A percentile compares a stretch with the other conserved stretches of the same genome.
Conservation (phyloP, 257 asterid species). For the Nicotiana obtusifolia region DNA sequence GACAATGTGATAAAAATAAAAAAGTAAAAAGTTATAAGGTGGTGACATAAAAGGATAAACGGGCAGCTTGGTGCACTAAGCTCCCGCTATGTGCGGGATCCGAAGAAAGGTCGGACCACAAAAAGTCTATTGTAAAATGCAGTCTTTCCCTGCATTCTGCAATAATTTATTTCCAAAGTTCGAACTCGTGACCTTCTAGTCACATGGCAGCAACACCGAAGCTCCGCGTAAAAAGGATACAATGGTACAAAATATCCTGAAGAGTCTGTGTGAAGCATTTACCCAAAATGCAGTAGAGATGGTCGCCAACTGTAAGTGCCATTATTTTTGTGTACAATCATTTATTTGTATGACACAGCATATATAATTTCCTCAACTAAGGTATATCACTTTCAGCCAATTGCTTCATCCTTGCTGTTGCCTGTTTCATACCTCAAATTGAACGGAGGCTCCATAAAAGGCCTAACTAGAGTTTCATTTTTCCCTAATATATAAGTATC, state of each 20-base stretch:
- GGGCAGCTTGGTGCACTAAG: too few species aligned
- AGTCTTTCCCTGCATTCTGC: too few species aligned
- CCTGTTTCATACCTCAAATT: constrained; percentile 10
- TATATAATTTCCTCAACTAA: background rate
- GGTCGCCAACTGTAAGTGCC: background rate
- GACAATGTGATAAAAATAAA: background rate
- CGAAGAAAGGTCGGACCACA: too few species aligned
- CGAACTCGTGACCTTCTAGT: too few species aligned
- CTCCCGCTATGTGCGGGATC: too few species aligned
- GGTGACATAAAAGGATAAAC: background rate
- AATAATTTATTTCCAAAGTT: too few species aligned
- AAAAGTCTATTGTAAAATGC: too few species aligned
- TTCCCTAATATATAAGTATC: constrained; percentile 8
- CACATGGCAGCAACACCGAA: too few species aligned
- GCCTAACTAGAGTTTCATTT: constrained; percentile 2
- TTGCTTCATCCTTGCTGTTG: constrained; percentile 14
- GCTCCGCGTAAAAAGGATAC: too few species aligned
- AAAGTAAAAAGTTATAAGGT: background rate
- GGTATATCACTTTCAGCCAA: constrained; percentile 5
- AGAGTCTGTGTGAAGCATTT: background rate
- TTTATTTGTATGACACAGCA: background rate
- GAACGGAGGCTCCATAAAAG: background rate
- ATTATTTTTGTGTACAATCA: background rate
- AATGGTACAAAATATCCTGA: background rate
- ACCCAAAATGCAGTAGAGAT: background rate